Conservation (phyloP, 1,139 yeast species). For the Geotrichum reessii region DNA sequence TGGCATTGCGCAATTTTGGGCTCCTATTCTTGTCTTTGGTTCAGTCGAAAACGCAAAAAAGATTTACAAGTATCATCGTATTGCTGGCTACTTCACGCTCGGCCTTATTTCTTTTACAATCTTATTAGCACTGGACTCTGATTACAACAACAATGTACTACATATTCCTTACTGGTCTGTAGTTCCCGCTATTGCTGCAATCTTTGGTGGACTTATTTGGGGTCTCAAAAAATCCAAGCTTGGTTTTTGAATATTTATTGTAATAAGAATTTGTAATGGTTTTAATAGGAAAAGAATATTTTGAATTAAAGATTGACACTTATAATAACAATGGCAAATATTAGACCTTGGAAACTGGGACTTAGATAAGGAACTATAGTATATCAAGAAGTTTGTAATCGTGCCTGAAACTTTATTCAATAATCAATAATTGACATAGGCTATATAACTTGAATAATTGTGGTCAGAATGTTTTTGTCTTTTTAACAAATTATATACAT, state of each 20-base stretch:
- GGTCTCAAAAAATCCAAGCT: conserved; percentile 5
- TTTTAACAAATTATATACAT: neutral
- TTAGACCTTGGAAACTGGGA: neutral
- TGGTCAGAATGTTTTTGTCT: neutral
- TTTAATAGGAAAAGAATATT: neutral
- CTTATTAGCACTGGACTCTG: conserved; percentile 30
- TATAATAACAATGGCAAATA: neutral
- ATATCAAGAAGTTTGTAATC: no score
- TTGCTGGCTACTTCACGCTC: conserved; percentile 28
- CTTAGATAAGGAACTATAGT: no score
- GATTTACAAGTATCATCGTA: conserved; percentile 32
- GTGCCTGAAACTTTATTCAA: no score
- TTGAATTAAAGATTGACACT: neutral
- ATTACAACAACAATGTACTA: conserved; percentile 27
- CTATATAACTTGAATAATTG: neutral
- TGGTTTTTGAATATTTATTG: neutral
- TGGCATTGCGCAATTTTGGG: conserved; percentile 30
- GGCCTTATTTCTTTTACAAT: conserved; percentile 24
- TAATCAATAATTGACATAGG: neutral
- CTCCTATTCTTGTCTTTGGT: conserved; percentile 29
- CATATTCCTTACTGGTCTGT: conserved; percentile 23
- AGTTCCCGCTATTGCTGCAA: conserved; percentile 19
- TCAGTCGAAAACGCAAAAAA: conserved; percentile 27
- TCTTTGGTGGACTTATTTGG: conserved; percentile 5
- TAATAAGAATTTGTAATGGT: neutral